Evolutionary conservation across 805 yeast species (phyloP).

Genomic region (Ogataea haglerorum): DNA sequence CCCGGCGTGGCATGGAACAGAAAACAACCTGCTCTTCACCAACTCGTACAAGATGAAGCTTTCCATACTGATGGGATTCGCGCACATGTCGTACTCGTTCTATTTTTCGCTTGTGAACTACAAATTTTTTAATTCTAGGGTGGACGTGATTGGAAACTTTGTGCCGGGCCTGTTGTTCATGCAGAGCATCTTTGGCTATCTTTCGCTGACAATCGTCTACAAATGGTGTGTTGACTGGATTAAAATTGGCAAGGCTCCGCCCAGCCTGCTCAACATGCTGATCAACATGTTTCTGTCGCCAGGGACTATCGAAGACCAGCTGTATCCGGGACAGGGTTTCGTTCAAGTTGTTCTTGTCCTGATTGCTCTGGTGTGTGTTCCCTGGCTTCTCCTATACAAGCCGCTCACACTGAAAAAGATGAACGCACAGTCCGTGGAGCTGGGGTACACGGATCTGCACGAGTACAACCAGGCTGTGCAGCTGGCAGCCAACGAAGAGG

Average conservation of each 20-base stretch:
- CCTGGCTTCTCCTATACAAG: conserved; percentile 66
- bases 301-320: conserved; percentile 61
- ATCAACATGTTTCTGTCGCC: conserved; percentile 75
- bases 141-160: conserved; percentile 70
- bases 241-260: conserved; percentile 58
- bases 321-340: conserved; percentile 61
- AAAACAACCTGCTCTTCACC: conserved; percentile 62
- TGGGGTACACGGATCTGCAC: conserved; percentile 50
- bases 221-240: conserved; percentile 77
- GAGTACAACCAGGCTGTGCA: conserved; percentile 22
- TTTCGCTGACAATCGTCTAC: conserved; percentile 62
- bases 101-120: conserved; percentile 65
- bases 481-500: conserved; percentile 29
- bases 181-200: conserved; percentile 74
- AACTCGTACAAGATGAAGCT: conserved; percentile 77
- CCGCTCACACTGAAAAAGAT: conserved; percentile 46
- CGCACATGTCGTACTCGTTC: conserved; percentile 71
- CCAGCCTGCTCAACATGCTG: conserved; percentile 70
- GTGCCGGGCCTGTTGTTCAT: conserved; percentile 71
- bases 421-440: conserved; percentile 47
- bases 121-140: conserved; percentile 50
- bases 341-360: conserved; percentile 57
- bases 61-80: conserved; percentile 70
- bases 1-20: conserved; percentile 79
- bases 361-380: conserved; percentile 65